phyloP scores from a whole-genome alignment of 2,329 filamentous ascomycete genomes.

The Botrytis galanthina region DNA sequence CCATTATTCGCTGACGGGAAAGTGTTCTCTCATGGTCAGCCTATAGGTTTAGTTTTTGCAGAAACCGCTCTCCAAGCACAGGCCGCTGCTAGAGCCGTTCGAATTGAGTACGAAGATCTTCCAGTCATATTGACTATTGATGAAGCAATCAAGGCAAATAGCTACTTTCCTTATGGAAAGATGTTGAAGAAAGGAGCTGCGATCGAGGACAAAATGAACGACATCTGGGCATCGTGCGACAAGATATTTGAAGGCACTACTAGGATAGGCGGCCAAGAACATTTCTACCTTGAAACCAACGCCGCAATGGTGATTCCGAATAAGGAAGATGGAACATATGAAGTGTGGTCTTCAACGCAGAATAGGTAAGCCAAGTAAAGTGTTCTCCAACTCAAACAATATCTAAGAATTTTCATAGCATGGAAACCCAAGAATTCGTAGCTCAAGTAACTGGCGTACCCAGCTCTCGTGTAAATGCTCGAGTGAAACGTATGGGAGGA shows the following conservation, averaged over 20 bases:
- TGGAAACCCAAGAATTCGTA: slow-evolving; percentile 86
- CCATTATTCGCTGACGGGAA: slow-evolving; percentile 87
- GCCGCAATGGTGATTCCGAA: slow-evolving; percentile 82
- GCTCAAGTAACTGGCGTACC: slow-evolving; percentile 79
- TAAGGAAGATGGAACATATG: slow-evolving; percentile 87
- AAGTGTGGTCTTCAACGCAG: slow-evolving; percentile 87
- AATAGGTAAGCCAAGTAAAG: slow-evolving; percentile 55
- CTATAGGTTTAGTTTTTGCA: slow-evolving; percentile 84
- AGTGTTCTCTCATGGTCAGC: slow-evolving; percentile 85
- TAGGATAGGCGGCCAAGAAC: slow-evolving; percentile 91
- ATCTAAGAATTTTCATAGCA: slow-evolving; percentile 37
- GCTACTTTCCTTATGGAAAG: slow-evolving; percentile 77
- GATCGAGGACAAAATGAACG: slow-evolving; percentile 54
- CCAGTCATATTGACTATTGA: slow-evolving; percentile 88
- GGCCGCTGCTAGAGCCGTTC: slow-evolving; percentile 76
- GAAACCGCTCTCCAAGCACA: slow-evolving; percentile 74
- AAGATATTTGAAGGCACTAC: slow-evolving; percentile 66
- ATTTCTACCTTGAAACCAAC: slow-evolving; percentile 94
- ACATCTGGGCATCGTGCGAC: slow-evolving; percentile 32
- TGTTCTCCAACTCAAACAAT: not conserved
- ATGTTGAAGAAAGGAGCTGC: slow-evolving; percentile 80
- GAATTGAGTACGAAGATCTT: slow-evolving; percentile 84
- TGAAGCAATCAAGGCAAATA: slow-evolving; percentile 84
- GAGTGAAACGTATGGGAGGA: slow-evolving; percentile 89
- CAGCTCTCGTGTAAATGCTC: slow-evolving; percentile 82